These are phyloP conservation scores for Curvularia verruculosa DNA, from an alignment of 2,329 filamentous ascomycete species.

Conservation along the genomic window DNA sequence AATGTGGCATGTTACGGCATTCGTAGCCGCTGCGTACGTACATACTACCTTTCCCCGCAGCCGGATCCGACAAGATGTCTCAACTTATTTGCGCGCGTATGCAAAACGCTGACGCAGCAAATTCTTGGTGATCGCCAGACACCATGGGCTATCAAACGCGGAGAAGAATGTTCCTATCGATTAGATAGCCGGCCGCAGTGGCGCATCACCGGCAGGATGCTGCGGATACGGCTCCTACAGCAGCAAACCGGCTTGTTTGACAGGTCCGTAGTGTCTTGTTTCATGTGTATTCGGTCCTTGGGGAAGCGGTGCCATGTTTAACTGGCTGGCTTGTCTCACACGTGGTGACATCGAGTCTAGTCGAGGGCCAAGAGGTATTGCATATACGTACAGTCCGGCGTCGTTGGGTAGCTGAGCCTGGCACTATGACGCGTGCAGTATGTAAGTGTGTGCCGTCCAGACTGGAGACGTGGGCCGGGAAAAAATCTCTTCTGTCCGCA, in stretches of 20 bases:
- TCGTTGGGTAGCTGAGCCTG: not conserved
- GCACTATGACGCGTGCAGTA: slow-evolving; percentile 12
- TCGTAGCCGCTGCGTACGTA: not conserved
- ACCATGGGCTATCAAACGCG: slow-evolving; percentile 15
- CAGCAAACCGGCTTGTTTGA: not conserved
- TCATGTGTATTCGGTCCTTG: slow-evolving; percentile 5
- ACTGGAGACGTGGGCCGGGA: slow-evolving; percentile 3
- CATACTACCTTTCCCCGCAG: not conserved
- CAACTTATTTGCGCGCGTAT: slow-evolving; percentile 7
- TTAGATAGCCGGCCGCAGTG: slow-evolving; percentile 28
- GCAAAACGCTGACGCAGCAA: slow-evolving; percentile 11
- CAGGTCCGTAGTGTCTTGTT: slow-evolving; percentile 5
- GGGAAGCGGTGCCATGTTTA: not conserved
- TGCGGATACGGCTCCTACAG: not conserved
- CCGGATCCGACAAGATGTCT: not conserved
- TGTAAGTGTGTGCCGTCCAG: not conserved
- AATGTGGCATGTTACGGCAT: not conserved
- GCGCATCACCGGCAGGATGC: slow-evolving; percentile 4
- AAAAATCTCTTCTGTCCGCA: slow-evolving; percentile 7
- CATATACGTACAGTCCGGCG: slow-evolving; percentile 1
- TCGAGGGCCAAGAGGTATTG: not conserved
- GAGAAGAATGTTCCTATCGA: slow-evolving; percentile 28
- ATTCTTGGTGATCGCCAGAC: slow-evolving; percentile 4
- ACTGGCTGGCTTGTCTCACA: not conserved
- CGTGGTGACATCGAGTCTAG: slow-evolving; percentile 6